Evolutionary conservation across 108 stramenopile species (phyloP).

Genomic region (Pseudonitzschia multiseries): DNA sequence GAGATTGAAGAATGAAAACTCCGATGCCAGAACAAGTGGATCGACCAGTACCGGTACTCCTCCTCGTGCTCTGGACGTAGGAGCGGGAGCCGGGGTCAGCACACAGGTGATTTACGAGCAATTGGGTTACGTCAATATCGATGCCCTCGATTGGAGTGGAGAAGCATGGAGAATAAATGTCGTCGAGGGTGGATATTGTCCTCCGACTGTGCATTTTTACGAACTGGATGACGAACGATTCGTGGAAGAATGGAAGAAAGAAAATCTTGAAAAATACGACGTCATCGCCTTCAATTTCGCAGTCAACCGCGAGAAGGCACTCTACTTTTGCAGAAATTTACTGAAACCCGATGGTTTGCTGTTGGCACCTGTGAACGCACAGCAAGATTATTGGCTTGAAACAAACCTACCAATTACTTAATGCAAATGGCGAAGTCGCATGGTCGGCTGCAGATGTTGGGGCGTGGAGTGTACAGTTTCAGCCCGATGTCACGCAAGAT

Average conservation of each 20-base stretch:
- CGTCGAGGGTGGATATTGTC: constrained; percentile 58
- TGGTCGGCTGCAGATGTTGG: constrained; percentile 75
- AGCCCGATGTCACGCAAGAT: constrained; percentile 86
- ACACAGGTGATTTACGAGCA: constrained; percentile 69
- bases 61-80: constrained; percentile 67
- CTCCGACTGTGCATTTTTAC: constrained; percentile 60
- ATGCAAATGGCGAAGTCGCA: constrained; percentile 50
- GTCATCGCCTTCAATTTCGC: constrained; percentile 85
- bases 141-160: constrained; percentile 85
- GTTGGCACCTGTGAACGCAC: constrained; percentile 77
- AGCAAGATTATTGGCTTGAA: constrained; percentile 85
- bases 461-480: constrained; percentile 89
- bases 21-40: not conserved
- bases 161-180: constrained; percentile 76
- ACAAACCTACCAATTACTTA: constrained; percentile 66
- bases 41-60: constrained; percentile 10
- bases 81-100: constrained; percentile 84
- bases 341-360: constrained; percentile 56
- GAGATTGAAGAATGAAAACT: constrained; percentile 17
- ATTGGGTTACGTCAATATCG: constrained; percentile 55
- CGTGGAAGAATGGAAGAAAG: constrained; percentile 34
- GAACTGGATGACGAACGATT: constrained; percentile 82
- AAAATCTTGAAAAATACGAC: constrained; percentile 46
- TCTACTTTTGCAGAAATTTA: constrained; percentile 50
- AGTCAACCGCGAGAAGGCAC: constrained; percentile 75